Base-by-base conservation (phyloP, 139 green algal species). In the Volvox africanus region DNA sequence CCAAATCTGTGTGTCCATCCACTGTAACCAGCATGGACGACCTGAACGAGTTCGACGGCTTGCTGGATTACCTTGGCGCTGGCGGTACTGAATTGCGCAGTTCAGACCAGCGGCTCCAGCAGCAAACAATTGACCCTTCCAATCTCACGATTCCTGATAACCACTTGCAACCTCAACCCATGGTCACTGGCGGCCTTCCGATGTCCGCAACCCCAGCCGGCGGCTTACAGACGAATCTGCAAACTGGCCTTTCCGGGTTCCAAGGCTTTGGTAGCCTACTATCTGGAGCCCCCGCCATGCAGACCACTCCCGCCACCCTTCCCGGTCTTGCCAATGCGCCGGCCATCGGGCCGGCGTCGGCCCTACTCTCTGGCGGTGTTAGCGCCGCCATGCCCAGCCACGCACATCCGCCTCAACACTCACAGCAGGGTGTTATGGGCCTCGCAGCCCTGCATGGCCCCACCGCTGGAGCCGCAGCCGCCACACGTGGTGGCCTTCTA, bases 31-130 rank as follows among this genome's bases (percentile, higher is more conserved):
- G 21, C 26, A 84, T 84, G 78, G 78, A 84, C 36, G 78, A 84
- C 30, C 61, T 76, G 18, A 76, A 65, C 61, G 62, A 73, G 30
- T 80, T 88, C 68, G 82, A 77, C 62, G 61, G 61, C 82, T 80
- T 88, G 62, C 65, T 88, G 65, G 82, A 88, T 30, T 75, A 77
- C 50, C 80, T 87, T 11, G 55, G 55, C 14, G 32, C 36, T 28
- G 20, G 36, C 18, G 20, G 36, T 12, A 84, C 14, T 35, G 13
- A 5, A 14, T 18, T 65, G 21, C 78, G 61, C 36, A 11, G 11
- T 35, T n/a, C 36, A 22, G 36, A 84, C 37, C 78, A 84, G 37
- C 9, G 78, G 20, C 20, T 84, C 17, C 2, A 55, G 2, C 76
- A 82, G 32, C 9, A 61, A 30, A 24, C 6, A 73, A 55, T 55